These are phyloP conservation scores for Pythium chondricola DNA, from an alignment of 352 stramenopile species.

Conservation along the genomic window DNA sequence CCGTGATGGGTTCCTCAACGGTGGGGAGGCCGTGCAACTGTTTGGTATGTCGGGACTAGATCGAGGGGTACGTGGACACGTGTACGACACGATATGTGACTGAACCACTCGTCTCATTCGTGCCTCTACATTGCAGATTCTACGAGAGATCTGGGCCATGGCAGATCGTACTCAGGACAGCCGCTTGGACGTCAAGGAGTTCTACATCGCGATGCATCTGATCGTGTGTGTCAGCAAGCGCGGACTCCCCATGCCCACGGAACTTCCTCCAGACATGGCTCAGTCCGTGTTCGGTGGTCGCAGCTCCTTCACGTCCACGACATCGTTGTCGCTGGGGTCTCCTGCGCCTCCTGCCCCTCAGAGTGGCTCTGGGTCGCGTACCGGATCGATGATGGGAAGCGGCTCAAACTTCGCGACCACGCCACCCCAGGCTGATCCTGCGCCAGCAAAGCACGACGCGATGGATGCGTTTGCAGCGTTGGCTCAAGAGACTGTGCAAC, in stretches of 20 bases:
- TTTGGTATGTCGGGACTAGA: slow-evolving; percentile 93
- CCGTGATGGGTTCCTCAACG: slow-evolving; percentile 88
- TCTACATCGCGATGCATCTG: slow-evolving; percentile 95
- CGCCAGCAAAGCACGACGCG: slow-evolving; percentile 17
- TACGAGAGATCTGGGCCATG: slow-evolving; percentile 91
- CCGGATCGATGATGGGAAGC: too few species aligned
- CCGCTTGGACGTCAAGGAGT: slow-evolving; percentile 89
- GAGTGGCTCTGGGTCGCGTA: background rate
- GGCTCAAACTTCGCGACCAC: slow-evolving; percentile 15
- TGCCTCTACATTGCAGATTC: too few species aligned
- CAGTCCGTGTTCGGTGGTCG: slow-evolving; percentile 53
- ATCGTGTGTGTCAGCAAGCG: slow-evolving; percentile 94
- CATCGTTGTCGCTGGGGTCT: background rate
- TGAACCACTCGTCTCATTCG: too few species aligned
- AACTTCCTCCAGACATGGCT: slow-evolving; percentile 61
- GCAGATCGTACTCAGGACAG: slow-evolving; percentile 89
- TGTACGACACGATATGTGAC: too few species aligned
- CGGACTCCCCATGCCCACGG: slow-evolving; percentile 59
- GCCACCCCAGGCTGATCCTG: background rate
- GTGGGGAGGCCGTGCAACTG: slow-evolving; percentile 83
- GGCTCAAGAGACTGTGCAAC: slow-evolving; percentile 23
- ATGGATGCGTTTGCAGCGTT: slow-evolving; percentile 61
- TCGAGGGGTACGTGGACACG: slow-evolving; percentile 70
- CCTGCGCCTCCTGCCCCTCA: background rate
- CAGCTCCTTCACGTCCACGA: slow-evolving; percentile 9